Percentiles rank a stretch among this genome's conserved stretches.
phyloP scores from a whole-genome alignment of 257 asterid genomes.

The Pogostemon cablin region DNA sequence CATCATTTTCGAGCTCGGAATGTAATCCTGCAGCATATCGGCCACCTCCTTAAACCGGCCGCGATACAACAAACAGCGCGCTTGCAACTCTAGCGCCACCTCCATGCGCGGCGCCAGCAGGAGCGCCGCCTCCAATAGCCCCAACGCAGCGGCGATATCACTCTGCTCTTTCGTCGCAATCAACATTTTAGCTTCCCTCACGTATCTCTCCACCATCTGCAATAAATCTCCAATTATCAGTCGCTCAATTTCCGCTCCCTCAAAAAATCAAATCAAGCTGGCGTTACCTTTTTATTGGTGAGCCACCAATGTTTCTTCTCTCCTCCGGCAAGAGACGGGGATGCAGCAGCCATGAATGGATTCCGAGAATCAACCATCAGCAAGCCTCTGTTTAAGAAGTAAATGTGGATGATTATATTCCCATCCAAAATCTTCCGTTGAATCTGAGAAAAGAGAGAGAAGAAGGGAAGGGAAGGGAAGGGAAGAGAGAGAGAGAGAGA shows the following conservation, averaged over 20 bases:
- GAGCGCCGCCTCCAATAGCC: conserved; percentile 75
- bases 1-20: conserved; percentile 72
- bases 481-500: neutral
- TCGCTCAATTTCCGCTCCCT: neutral
- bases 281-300: conserved; percentile 68
- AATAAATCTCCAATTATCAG: conserved; percentile 10
- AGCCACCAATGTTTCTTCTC: conserved; percentile 97
- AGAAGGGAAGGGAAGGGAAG: conserved; percentile 3
- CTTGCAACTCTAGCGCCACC: conserved; percentile 74
- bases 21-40: conserved; percentile 82
- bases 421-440: conserved; percentile 28
- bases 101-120: conserved; percentile 79
- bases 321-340: conserved; percentile 51
- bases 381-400: neutral
- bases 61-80: conserved; percentile 73
- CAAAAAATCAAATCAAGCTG: neutral
- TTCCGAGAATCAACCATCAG: conserved; percentile 47
- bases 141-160: conserved; percentile 67
- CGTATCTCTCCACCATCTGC: conserved; percentile 84
- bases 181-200: conserved; percentile 73
- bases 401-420: conserved; percentile 7
- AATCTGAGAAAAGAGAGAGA: conserved; percentile 33
- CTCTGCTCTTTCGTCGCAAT: conserved; percentile 69
- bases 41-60: conserved; percentile 91
- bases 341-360: conserved; percentile 63